phyloP scores from a whole-genome alignment of 163 green algal species.

The Scenedesmus sp. region DNA sequence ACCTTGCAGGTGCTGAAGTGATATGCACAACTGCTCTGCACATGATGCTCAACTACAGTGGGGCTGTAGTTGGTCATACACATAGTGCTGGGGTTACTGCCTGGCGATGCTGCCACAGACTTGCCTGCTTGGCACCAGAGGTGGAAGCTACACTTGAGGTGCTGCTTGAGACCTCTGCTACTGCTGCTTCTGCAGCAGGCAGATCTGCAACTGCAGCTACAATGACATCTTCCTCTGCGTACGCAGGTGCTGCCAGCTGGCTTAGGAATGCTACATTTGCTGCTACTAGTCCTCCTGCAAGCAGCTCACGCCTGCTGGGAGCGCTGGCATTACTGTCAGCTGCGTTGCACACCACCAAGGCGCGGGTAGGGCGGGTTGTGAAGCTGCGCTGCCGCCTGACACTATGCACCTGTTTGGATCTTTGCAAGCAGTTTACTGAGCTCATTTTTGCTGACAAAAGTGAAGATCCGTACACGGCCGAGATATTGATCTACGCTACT shows the following conservation, averaged over 20 bases:
- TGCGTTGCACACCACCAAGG: conserved; percentile 12
- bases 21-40: too few species aligned
- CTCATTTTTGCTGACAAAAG: not conserved
- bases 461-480: not conserved
- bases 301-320: conserved; percentile 18
- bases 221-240: not conserved
- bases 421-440: not conserved
- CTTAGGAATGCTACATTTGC: not conserved
- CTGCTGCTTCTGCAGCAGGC: not conserved
- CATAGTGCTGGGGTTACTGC: too few species aligned
- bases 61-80: too few species aligned
- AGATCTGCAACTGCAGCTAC: not conserved
- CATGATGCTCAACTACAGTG: too few species aligned
- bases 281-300: not conserved
- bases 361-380: not conserved
- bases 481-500: conserved; percentile 1
- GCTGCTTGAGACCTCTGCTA: conserved; percentile 18
- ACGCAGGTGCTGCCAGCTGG: not conserved
- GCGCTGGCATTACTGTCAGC: not conserved
- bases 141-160: conserved; percentile 14
- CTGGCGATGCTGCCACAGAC: not conserved
- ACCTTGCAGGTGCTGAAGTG: too few species aligned
- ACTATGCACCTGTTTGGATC: not conserved
- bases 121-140: conserved; percentile 6
- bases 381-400: not conserved